Percentiles rank a stretch among this genome's conserved stretches.
These are phyloP conservation scores for Pachysandra terminalis DNA, from an alignment of 164 flowering plant genomes.

Conservation along the genomic window DNA sequence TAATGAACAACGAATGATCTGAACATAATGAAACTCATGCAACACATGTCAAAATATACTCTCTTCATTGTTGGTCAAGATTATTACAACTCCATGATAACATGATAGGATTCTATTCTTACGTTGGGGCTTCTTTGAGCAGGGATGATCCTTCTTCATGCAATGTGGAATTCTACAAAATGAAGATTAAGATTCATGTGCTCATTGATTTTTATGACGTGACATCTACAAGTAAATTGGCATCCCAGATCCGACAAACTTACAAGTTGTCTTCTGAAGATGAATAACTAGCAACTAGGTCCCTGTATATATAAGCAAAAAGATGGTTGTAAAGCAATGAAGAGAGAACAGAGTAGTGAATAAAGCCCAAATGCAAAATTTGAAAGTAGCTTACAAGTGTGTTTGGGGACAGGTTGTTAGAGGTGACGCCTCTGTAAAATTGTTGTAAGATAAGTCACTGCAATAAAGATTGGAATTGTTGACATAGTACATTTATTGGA, in stretches of 20 bases:
- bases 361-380: neutral
- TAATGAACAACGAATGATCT: constrained; percentile 63
- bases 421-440: constrained; percentile 36
- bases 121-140: constrained; percentile 42
- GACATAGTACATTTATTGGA: neutral
- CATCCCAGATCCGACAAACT: constrained; percentile 20
- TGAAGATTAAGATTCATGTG: neutral
- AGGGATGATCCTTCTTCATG: constrained; percentile 61
- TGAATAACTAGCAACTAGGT: constrained; percentile 42
- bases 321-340: neutral
- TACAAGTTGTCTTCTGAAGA: constrained; percentile 34
- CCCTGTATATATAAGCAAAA: constrained; percentile 32
- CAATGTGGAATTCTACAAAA: constrained; percentile 47
- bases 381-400: constrained; percentile 3
- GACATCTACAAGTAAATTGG: no score
- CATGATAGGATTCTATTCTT: constrained; percentile 16
- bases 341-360: neutral
- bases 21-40: constrained; percentile 16
- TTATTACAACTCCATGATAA: no score
- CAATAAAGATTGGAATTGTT: constrained; percentile 13
- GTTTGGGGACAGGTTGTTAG: neutral
- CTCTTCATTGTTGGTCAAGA: neutral
- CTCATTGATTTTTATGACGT: neutral
- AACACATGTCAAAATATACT: no score
- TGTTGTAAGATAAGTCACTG: constrained; percentile 85